phyloP scores from a whole-genome alignment of 2,329 filamentous ascomycete species.

The Biscogniauxia mediterranea region DNA sequence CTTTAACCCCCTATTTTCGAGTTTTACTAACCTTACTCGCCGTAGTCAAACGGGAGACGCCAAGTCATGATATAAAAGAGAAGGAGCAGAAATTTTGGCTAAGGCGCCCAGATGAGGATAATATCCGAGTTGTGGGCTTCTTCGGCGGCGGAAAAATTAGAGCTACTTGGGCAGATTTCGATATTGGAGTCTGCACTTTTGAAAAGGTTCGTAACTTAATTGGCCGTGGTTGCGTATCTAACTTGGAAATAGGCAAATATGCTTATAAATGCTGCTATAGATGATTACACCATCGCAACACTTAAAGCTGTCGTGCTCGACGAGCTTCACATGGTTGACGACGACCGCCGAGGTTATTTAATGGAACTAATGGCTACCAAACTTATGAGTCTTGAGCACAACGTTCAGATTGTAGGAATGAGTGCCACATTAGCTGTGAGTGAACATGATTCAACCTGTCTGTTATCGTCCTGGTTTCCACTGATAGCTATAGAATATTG shows the following conservation, averaged over 20 bases:
- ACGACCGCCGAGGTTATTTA: slow-evolving; percentile 72
- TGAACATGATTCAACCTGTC: slow-evolving; percentile 5
- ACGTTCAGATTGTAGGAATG: slow-evolving; percentile 74
- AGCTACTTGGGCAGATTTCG: slow-evolving; percentile 69
- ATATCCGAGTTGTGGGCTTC: slow-evolving; percentile 67
- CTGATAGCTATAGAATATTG: slow-evolving; percentile 56
- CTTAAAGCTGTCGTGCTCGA: slow-evolving; percentile 69
- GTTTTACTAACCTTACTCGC: not conserved
- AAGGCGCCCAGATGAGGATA: slow-evolving; percentile 54
- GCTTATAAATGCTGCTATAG: slow-evolving; percentile 70
- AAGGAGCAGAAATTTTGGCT: slow-evolving; percentile 47
- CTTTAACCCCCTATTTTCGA: not conserved
- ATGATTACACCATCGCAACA: slow-evolving; percentile 64
- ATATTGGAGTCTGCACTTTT: slow-evolving; percentile 76
- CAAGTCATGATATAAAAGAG: slow-evolving; percentile 31
- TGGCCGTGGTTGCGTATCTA: slow-evolving; percentile 10
- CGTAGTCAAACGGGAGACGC: slow-evolving; percentile 41
- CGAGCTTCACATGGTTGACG: slow-evolving; percentile 80
- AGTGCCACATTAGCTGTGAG: slow-evolving; percentile 72
- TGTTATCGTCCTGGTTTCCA: slow-evolving; percentile 1
- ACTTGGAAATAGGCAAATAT: slow-evolving; percentile 60
- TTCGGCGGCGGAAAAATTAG: slow-evolving; percentile 71
- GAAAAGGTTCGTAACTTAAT: slow-evolving; percentile 57
- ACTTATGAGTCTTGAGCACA: slow-evolving; percentile 63
- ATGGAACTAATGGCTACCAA: slow-evolving; percentile 74